Base-by-base conservation (phyloP, 306 rosid genomes). In the Pterocarpus macrocarpus region DNA sequence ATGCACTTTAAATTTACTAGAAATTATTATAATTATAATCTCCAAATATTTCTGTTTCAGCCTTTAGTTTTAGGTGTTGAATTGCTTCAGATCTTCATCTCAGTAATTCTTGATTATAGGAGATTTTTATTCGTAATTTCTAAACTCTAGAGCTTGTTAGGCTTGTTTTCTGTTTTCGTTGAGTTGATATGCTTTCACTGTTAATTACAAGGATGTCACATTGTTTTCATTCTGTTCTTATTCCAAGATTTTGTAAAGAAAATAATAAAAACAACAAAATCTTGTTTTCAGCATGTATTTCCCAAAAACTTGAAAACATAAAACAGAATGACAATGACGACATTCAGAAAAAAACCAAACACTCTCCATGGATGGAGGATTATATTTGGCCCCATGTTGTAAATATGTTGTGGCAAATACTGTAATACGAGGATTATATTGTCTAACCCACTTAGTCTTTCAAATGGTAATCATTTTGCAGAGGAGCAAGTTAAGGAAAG, bases 401-500 rank as follows among this genome's bases (percentile, higher is more conserved):
- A 30, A 11, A 71, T 43, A 28, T 65, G 72, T 17, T 72, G 57
- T 62, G 50, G 17, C 41, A 64, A 16, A 62, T 68, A 66, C 71
- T 47, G 28, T 22, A 7, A 34, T 47, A n/a, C 5, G 56, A 35
- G 55, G n/a, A 72, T 56, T 28, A 64, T 36, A 64, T 76, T 57
- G 13, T 73, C 39, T 33, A 6, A 35, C 49, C 57, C 69, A 55
- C 33, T 70, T 28, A 55, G 35, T 47, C 4, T 43, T 80, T 58
- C 1, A 63, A 71, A 76, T 55, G 61, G 75, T 64, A 12, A 76
- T 38, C 34, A 17, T 65, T 61, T 66, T 80, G 76, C 92, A 94
- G 98, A 91, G 56, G 93, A 90, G 72, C 92, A 91, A 82, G 84
- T 53, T 49, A 88, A 88, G 71, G 97, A 92, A 76, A 87, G 93